Percentiles rank a stretch among this genome's conserved stretches.
Conservation (phyloP, 306 rosid genomes). For the Glycine latifolia region DNA sequence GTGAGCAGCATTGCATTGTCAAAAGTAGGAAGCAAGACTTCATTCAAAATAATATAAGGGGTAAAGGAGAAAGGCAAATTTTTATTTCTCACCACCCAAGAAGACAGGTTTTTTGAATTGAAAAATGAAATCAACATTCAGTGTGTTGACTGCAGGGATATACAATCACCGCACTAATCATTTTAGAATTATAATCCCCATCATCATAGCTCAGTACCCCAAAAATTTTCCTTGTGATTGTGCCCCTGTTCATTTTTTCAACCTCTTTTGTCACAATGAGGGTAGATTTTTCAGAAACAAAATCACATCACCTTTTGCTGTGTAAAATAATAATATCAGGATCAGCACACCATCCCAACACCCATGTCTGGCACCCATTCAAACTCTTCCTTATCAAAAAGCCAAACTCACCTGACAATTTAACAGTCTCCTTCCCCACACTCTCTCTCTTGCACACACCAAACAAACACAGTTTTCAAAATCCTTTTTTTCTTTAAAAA, state of each 20-base stretch:
- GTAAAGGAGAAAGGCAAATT: slow-evolving; percentile 47
- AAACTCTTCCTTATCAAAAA: slow-evolving; percentile 63
- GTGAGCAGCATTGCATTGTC: slow-evolving; percentile 58
- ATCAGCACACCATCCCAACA: slow-evolving; percentile 56
- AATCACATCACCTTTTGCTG: slow-evolving; percentile 67
- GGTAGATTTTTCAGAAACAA: slow-evolving; percentile 51
- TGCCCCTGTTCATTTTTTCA: slow-evolving; percentile 11
- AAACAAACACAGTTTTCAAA: slow-evolving; percentile 59
- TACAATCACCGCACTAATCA: slow-evolving; percentile 76
- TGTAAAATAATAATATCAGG: slow-evolving; percentile 51
- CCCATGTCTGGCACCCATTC: slow-evolving; percentile 72
- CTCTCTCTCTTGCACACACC: slow-evolving; percentile 40
- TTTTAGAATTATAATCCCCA: slow-evolving; percentile 90
- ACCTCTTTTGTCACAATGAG: not conserved
- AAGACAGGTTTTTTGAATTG: slow-evolving; percentile 46
- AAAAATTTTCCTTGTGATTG: slow-evolving; percentile 36
- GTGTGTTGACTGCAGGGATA: slow-evolving; percentile 45
- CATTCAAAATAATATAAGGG: slow-evolving; percentile 32
- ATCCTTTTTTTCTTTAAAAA: slow-evolving; percentile 34
- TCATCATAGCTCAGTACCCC: slow-evolving; percentile 60
- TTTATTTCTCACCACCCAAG: slow-evolving; percentile 59
- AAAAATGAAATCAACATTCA: slow-evolving; percentile 35
- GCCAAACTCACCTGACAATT: slow-evolving; percentile 70
- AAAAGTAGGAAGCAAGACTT: slow-evolving; percentile 38
- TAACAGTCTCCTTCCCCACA: slow-evolving; percentile 57